Evolutionary conservation across 345 rosid genomes (phyloP).

Genomic region (Jatropha curcas): DNA sequence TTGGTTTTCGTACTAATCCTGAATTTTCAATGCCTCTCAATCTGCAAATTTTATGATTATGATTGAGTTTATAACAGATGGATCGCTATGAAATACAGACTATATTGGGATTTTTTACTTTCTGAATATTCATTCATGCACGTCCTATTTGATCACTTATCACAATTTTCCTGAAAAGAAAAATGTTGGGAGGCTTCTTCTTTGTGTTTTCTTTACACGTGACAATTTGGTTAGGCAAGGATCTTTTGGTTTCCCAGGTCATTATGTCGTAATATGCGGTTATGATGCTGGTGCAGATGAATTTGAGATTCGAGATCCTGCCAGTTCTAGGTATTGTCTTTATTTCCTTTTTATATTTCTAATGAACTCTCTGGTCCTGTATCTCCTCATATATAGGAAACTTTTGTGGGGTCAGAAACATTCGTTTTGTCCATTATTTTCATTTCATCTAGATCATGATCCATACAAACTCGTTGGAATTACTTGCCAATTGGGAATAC

Average conservation of each 20-base stretch:
- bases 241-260: constrained; percentile 50
- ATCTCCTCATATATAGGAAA: neutral
- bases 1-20: neutral
- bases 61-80: neutral
- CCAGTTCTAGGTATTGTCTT: constrained; percentile 68
- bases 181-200: neutral
- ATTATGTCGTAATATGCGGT: constrained; percentile 86
- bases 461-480: neutral
- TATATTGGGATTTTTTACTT: neutral
- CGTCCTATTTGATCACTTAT: neutral
- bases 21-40: neutral
- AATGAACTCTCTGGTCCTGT: neutral
- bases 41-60: neutral
- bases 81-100: neutral
- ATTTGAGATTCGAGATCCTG: constrained; percentile 98
- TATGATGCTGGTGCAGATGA: constrained; percentile 71
- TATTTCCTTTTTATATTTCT: neutral
- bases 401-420: neutral
- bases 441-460: neutral
- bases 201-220: neutral
- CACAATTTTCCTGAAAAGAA: neutral
- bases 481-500: neutral
- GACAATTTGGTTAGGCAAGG: neutral
- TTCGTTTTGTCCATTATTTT: neutral
- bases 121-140: neutral